phyloP scores from a whole-genome alignment of 169 alveolate genomes.

The Plasmodium malariae region DNA sequence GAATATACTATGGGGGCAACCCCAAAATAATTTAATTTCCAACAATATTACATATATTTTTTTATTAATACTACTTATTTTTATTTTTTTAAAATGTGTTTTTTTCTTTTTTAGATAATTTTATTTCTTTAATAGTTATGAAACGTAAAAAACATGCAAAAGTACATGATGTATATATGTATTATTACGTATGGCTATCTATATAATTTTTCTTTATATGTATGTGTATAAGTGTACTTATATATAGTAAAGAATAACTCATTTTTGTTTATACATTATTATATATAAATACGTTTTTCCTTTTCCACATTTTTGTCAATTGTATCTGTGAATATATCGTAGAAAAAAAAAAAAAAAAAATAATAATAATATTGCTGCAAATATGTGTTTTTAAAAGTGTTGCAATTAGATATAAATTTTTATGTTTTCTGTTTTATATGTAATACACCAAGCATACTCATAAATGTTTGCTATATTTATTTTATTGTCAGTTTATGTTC shows the following conservation, averaged over 20 bases:
- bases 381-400: neutral
- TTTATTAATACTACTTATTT: neutral
- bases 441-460: conserved; percentile 32
- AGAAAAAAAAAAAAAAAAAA: too few species aligned
- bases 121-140: too few species aligned
- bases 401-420: conserved; percentile 22
- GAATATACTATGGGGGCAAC: conserved; percentile 11
- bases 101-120: conserved; percentile 1
- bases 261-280: neutral
- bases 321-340: too few species aligned
- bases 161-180: neutral
- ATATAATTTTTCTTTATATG: neutral
- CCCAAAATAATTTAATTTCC: conserved; percentile 11
- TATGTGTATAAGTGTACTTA: neutral
- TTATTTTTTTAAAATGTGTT: neutral
- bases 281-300: neutral
- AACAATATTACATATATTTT: neutral
- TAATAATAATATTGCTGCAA: conserved; percentile 6
- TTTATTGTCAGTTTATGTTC: conserved; percentile 12
- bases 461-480: conserved; percentile 25
- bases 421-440: conserved; percentile 17
- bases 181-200: neutral
- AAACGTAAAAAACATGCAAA: neutral
- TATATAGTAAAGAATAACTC: neutral
- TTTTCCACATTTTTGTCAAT: conserved; percentile 15